Evolutionary conservation across 1,284 basidiomycete genomes (phyloP), one percentile per base, ranked within the genome.

Genomic region (Cutaneotrichosporon dermatis): DNA sequence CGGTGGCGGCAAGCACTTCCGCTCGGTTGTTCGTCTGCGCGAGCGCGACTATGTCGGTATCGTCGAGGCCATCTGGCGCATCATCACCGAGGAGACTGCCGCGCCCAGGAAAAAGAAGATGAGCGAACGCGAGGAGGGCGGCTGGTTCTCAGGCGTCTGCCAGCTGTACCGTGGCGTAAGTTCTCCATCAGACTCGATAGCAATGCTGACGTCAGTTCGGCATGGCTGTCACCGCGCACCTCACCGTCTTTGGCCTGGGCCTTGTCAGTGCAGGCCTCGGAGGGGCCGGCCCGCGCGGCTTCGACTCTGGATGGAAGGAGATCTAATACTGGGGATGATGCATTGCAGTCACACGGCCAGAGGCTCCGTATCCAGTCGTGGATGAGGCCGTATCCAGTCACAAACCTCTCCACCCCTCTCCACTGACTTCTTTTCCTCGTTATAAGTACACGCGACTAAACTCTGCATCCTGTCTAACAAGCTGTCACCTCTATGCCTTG

Each of bases 61-160:
- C 50, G 86, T 95, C n/a, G 95, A 99, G 71, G 84, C 88, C 7
- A 80, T 96, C 64, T 99, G 91, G 86, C 88, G 92, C 70, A 92
- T 98, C 66, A 74, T 96, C 57, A 91, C 89, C 0, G 96, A 99
- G 79, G 95, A 99, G 75, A 83, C 89, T 52, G 90, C 89, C 11
- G 71, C 69, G 37, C 67, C 72, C 49, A 60, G 71, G 48, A 75
- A 69, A 63, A 70, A 72, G 67, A 74, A 68, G 76, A 80, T 75
- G 75, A 80, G 69, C 33, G 76, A 73, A 64, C 82, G 78, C 74
- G 79, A 79, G 62, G 80, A 80, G 83, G 74, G 80, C 78, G 67
- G 82, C 80, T 62, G 82, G 83, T 67, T 89, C 82, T 84, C 79
- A 82, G 90, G 90, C 11, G 79, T 98, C 45, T 87, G 88, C 41